These are phyloP conservation scores for Paramarasmius palmivorus DNA, from an alignment of 1,284 basidiomycete species.

Conservation along the genomic window DNA sequence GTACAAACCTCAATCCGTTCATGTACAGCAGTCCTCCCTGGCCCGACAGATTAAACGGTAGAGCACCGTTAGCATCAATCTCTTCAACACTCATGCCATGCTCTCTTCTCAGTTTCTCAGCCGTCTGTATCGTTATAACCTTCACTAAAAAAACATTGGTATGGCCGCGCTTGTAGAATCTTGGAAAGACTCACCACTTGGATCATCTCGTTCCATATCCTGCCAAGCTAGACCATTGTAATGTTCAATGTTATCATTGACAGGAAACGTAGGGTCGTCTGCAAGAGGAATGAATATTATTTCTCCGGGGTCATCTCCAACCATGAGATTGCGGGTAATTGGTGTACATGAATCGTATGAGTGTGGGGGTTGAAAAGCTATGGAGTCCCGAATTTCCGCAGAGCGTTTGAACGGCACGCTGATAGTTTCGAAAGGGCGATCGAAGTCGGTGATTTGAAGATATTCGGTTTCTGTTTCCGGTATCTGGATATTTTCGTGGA, in stretches of 20 bases:
- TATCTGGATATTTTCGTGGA: background rate
- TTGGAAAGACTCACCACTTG: conserved; percentile 46
- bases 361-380: conserved; percentile 30
- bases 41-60: conserved; percentile 35
- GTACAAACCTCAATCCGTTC: conserved; percentile 26
- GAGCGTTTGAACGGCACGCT: background rate
- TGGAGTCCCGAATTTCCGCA: background rate
- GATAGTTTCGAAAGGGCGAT: background rate
- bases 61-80: conserved; percentile 42
- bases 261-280: conserved; percentile 53
- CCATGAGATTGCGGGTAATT: conserved; percentile 40
- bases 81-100: conserved; percentile 36
- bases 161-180: no score
- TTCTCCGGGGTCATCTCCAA: conserved; percentile 55
- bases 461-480: background rate
- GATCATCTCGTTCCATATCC: conserved; percentile 29
- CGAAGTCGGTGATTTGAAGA: background rate
- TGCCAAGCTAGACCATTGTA: conserved; percentile 54
- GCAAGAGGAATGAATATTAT: conserved; percentile 61
- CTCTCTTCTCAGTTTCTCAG: conserved; percentile 35
- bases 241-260: conserved; percentile 34
- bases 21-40: conserved; percentile 16
- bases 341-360: conserved; percentile 56
- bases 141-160: conserved; percentile 35
- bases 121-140: conserved; percentile 45